Evolutionary conservation across 2,329 filamentous ascomycete species (phyloP).

Genomic region (Coniochaeta hoffmannii): DNA sequence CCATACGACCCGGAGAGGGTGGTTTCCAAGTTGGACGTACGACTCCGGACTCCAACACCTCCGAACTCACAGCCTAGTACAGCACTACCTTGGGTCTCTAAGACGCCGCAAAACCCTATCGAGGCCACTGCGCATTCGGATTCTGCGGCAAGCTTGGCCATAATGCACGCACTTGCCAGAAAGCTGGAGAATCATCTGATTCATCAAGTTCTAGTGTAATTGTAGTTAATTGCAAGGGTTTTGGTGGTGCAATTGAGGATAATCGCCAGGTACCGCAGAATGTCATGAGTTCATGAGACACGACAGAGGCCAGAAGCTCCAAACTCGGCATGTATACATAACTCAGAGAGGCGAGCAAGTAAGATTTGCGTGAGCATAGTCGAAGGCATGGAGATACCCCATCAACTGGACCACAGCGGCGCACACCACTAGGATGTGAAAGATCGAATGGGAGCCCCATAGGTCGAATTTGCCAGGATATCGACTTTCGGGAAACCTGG

Average conservation of each 20-base stretch:
- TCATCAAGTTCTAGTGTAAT: constrained; percentile 4
- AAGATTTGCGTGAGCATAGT: constrained; percentile 6
- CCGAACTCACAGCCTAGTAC: constrained; percentile 3
- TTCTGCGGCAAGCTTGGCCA: constrained; percentile 3
- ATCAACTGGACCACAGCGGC: constrained; percentile 15
- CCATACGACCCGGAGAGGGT: background rate
- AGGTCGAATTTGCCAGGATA: constrained; percentile 8
- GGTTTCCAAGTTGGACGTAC: background rate
- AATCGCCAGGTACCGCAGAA: too few species aligned
- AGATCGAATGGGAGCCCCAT: constrained; percentile 5
- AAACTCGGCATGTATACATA: too few species aligned
- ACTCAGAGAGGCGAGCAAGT: constrained; percentile 3
- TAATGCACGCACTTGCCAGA: constrained; percentile 5
- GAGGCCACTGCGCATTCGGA: constrained; percentile 3
- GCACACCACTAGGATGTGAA: constrained; percentile 13
- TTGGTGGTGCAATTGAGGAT: constrained; percentile 3
- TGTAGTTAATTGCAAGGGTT: constrained; percentile 1
- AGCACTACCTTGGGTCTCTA: constrained; percentile 4
- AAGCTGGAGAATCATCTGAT: constrained; percentile 5
- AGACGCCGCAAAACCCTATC: constrained; percentile 5
- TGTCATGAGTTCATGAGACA: too few species aligned
- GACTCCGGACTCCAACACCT: background rate
- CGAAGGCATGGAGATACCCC: constrained; percentile 11
- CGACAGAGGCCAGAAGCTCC: too few species aligned
- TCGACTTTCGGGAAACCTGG: constrained; percentile 8